Percentiles rank a stretch among this genome's conserved stretches.
These are phyloP conservation scores for Coelastrella sp. DNA, from an alignment of 139 green algal genomes.

Conservation along the genomic window DNA sequence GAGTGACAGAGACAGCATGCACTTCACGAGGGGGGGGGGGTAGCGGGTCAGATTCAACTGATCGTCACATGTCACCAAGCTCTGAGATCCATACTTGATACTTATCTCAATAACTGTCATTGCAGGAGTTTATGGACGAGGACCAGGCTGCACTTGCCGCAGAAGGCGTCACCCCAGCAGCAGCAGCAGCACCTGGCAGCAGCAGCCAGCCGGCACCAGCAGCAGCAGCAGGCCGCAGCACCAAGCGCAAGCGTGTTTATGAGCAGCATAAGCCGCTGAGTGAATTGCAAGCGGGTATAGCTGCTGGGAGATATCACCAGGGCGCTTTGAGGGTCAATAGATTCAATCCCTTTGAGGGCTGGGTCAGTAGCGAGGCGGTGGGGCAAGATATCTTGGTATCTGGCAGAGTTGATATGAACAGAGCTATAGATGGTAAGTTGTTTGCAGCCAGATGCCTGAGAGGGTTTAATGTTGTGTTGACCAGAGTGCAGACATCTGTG, in stretches of 20 bases:
- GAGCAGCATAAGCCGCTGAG: slow-evolving; percentile 81
- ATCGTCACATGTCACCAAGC: too few relatives aligned
- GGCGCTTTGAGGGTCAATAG: slow-evolving; percentile 81
- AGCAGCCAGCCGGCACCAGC: slow-evolving; percentile 40
- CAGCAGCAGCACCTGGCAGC: slow-evolving; percentile 18
- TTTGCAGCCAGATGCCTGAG: not conserved
- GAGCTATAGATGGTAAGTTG: slow-evolving; percentile 79
- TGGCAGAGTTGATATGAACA: slow-evolving; percentile 84
- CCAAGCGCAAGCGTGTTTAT: slow-evolving; percentile 84
- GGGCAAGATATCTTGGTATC: slow-evolving; percentile 86
- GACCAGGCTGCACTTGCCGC: slow-evolving; percentile 1
- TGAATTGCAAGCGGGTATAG: slow-evolving; percentile 78
- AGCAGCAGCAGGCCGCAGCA: slow-evolving; percentile 42
- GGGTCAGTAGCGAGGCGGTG: slow-evolving; percentile 75
- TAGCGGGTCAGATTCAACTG: too few relatives aligned
- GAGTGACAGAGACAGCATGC: too few relatives aligned
- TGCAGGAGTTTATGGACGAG: slow-evolving; percentile 35
- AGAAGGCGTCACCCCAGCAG: slow-evolving; percentile 6
- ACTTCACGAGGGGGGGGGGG: too few relatives aligned
- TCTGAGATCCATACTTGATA: too few relatives aligned
- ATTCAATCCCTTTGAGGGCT: slow-evolving; percentile 89
- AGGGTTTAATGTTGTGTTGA: not conserved
- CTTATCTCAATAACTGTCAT: not conserved
- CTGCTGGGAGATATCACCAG: slow-evolving; percentile 87
- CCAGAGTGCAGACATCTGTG: not conserved